A percentile compares a stretch with the other conserved stretches of the same genome.
Conservation (phyloP, 2,329 filamentous ascomycete species). For the Diaporthe velutina region DNA sequence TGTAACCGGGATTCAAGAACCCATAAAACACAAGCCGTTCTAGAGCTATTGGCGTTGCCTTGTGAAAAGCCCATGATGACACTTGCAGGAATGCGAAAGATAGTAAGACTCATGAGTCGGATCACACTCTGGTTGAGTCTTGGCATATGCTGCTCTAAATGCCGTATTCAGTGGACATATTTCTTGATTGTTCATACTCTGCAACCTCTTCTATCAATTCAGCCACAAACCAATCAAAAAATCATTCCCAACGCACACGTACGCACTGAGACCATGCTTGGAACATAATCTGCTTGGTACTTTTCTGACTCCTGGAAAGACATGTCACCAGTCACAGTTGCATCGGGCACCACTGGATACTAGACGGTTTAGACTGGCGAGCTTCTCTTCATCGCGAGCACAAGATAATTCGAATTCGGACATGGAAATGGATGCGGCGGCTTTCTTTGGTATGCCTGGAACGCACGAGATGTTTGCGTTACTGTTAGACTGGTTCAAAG, state of each 20-base stretch:
- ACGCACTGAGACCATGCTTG: not conserved
- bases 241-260: not conserved
- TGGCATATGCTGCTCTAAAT: not conserved
- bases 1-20: conserved; percentile 8
- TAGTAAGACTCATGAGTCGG: not conserved
- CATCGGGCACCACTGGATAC: not conserved
- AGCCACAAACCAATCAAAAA: no score
- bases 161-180: not conserved
- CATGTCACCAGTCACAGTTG: not conserved
- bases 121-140: not conserved
- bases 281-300: not conserved
- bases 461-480: not conserved
- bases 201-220: not conserved
- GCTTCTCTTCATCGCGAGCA: not conserved
- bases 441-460: not conserved
- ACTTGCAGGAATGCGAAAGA: not conserved
- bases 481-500: not conserved
- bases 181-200: no score
- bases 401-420: not conserved
- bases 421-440: not conserved
- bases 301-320: not conserved
- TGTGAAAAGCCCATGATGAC: not conserved
- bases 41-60: not conserved
- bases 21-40: not conserved
- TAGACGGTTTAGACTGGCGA: not conserved